Conservation (phyloP, 257 asterid species). For the Knoxia roxburghii region DNA sequence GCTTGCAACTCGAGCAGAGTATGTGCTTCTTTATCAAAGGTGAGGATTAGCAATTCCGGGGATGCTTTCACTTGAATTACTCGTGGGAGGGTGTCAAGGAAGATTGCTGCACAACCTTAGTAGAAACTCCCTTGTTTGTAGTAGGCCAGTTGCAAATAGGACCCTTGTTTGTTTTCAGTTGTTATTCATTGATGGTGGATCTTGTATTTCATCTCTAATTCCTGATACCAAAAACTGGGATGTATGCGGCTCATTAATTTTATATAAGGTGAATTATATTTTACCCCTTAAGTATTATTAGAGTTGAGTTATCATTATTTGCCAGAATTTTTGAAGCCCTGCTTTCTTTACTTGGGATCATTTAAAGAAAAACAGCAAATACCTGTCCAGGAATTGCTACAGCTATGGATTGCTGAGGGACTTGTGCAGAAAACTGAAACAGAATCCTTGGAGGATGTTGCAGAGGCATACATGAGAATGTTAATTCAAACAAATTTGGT, state of each 20-base stretch:
- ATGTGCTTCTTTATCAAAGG: slow-evolving; percentile 3
- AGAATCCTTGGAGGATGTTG: not conserved
- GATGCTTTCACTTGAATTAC: not conserved
- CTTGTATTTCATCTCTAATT: slow-evolving; percentile 2
- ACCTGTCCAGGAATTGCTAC: not conserved
- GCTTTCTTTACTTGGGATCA: too few species aligned
- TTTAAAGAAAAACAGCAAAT: not conserved
- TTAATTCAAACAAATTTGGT: too few species aligned
- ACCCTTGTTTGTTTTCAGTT: not conserved
- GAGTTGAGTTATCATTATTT: not conserved
- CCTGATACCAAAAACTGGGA: not conserved
- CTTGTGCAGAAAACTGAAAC: not conserved
- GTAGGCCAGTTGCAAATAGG: not conserved
- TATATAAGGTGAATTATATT: not conserved
- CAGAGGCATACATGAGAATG: not conserved
- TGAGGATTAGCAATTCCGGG: not conserved
- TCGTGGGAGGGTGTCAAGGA: slow-evolving; percentile 1
- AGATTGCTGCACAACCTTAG: slow-evolving; percentile 5
- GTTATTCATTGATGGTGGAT: not conserved
- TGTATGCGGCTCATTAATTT: not conserved
- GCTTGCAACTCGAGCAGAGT: not conserved
- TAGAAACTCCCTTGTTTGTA: not conserved
- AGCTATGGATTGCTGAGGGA: not conserved
- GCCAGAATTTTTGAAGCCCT: not conserved
- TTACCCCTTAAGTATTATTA: too few species aligned